Conservation (phyloP, 306 rosid genomes). For the Lupinus albus region DNA sequence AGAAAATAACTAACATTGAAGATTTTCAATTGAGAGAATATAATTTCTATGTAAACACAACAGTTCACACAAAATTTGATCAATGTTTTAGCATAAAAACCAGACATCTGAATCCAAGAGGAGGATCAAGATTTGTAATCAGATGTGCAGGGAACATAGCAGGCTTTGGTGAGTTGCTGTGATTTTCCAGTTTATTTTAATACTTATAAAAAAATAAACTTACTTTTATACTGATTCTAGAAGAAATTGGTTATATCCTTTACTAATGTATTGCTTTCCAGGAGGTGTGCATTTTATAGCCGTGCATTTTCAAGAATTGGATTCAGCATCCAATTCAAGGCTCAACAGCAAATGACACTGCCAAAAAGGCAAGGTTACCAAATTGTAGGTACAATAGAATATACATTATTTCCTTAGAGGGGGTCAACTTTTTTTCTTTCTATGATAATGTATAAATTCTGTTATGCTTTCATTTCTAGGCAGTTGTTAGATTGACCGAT, state of each 20-base stretch:
- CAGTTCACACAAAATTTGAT: slow-evolving; percentile 2
- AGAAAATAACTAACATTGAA: slow-evolving; percentile 17
- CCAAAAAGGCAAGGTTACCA: background rate
- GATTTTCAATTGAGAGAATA: slow-evolving; percentile 18
- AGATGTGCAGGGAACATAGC: background rate
- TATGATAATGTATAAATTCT: background rate
- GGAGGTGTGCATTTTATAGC: background rate
- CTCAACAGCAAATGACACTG: background rate
- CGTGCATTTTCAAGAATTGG: background rate
- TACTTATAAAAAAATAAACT: background rate
- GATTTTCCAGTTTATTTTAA: slow-evolving; percentile 7
- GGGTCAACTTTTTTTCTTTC: background rate
- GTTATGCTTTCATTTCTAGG: background rate
- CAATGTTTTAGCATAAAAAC: slow-evolving; percentile 2
- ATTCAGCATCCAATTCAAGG: background rate
- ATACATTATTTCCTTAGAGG: background rate
- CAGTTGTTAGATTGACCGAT: slow-evolving; percentile 18
- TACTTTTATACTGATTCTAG: background rate
- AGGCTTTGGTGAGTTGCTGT: slow-evolving; percentile 8
- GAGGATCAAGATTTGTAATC: slow-evolving; percentile 1
- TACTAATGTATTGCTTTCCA: slow-evolving; percentile 6
- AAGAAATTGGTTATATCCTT: background rate
- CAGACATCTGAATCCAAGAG: background rate
- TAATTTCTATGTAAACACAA: background rate
- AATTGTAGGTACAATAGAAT: background rate